Conservation (phyloP, 176 grass and related monocot species). For the Triticum urartu region DNA sequence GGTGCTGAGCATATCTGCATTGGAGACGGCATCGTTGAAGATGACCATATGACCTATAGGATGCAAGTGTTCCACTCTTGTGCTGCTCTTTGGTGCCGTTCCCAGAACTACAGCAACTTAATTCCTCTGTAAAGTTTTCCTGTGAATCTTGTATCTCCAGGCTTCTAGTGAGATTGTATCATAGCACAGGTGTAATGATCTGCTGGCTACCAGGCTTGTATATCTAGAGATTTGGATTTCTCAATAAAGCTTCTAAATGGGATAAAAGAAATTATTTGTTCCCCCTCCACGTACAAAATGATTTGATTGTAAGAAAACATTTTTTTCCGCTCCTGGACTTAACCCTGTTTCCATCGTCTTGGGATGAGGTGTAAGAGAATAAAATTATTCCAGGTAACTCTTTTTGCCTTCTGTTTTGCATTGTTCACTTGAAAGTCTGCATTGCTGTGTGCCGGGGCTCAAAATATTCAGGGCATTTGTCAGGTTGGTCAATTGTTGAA, state of each 20-base stretch:
- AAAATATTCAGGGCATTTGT: background rate
- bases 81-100: conserved; percentile 11
- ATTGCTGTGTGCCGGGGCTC: background rate
- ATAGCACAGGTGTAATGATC: conserved; percentile 59
- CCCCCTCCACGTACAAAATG: background rate
- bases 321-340: background rate
- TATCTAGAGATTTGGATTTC: conserved; percentile 41
- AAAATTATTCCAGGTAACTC: background rate
- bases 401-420: background rate
- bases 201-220: conserved; percentile 46
- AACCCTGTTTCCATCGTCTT: background rate
- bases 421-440: background rate
- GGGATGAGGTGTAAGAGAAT: background rate
- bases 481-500: too few species aligned
- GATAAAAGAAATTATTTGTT: conserved; percentile 10
- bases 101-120: background rate
- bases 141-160: conserved; percentile 39
- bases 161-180: conserved; percentile 40
- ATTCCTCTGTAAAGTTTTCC: conserved; percentile 49
- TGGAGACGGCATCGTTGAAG: background rate
- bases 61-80: background rate
- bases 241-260: conserved; percentile 41
- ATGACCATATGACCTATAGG: background rate
- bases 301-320: conserved; percentile 20
- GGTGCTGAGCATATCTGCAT: conserved; percentile 3